phyloP scores from a whole-genome alignment of 805 yeast genomes.

The Gaillardinia entomophila region DNA sequence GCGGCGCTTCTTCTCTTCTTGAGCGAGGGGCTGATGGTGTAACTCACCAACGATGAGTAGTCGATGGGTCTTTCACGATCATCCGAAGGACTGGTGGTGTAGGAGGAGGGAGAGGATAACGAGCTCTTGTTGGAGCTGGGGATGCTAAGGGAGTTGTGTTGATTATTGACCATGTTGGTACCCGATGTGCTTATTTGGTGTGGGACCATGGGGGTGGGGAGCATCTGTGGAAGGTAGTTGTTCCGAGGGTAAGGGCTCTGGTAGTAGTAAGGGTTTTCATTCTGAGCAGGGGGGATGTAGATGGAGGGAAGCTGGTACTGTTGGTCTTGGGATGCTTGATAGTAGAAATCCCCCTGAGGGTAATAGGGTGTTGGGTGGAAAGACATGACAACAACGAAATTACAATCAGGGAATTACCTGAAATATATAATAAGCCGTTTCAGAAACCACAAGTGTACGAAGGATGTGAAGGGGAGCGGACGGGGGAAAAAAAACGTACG shows the following conservation, averaged over 20 bases:
- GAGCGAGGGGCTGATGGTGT: slow-evolving; percentile 26
- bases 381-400: background rate
- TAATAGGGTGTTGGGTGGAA: background rate
- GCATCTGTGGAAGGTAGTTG: background rate
- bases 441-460: no score
- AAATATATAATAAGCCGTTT: no score
- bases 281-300: background rate
- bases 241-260: background rate
- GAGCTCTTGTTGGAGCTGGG: no score
- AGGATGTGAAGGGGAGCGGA: no score
- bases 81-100: background rate
- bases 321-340: background rate
- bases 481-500: no score
- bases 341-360: background rate
- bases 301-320: slow-evolving; percentile 1
- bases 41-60: slow-evolving; percentile 28
- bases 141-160: background rate
- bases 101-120: slow-evolving; percentile 1
- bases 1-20: slow-evolving; percentile 2
- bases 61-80: slow-evolving; percentile 15
- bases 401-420: no score
- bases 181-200: background rate
- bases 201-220: background rate
- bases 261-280: background rate
- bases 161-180: background rate